Percentiles rank a stretch among this genome's conserved stretches.
Evolutionary conservation across 164 flowering plant species (phyloP).

Genomic region (Amborella trichopoda): DNA sequence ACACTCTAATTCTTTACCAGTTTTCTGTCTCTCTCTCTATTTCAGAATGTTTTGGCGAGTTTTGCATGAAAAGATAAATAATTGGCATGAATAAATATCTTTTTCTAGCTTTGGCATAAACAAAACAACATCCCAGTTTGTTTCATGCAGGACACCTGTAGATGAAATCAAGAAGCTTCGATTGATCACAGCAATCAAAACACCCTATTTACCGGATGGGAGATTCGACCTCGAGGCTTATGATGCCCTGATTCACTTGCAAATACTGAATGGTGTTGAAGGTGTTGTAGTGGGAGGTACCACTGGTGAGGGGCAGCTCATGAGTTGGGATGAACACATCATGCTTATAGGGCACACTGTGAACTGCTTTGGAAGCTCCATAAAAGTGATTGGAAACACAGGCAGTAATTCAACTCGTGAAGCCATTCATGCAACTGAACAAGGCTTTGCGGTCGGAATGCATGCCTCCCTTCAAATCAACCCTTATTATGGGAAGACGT

Average conservation of each 20-base stretch:
- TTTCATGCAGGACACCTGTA: slow-evolving; percentile 47
- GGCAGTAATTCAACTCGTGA: slow-evolving; percentile 92
- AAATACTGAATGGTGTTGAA: slow-evolving; percentile 64
- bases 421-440: slow-evolving; percentile 90
- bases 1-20: too few relatives aligned
- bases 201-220: slow-evolving; percentile 89
- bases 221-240: slow-evolving; percentile 71
- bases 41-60: neutral
- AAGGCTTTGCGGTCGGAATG: slow-evolving; percentile 95
- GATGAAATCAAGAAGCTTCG: slow-evolving; percentile 64
- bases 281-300: slow-evolving; percentile 89
- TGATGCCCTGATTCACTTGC: slow-evolving; percentile 66
- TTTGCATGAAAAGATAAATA: neutral
- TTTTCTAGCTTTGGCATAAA: neutral
- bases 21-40: neutral
- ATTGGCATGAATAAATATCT: neutral
- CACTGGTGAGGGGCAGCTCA: slow-evolving; percentile 91
- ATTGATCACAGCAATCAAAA: slow-evolving; percentile 80
- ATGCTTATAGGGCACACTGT: slow-evolving; percentile 92
- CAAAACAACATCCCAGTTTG: neutral
- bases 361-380: slow-evolving; percentile 57
- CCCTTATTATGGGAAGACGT: slow-evolving; percentile 92
- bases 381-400: slow-evolving; percentile 88
- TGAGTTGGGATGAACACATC: slow-evolving; percentile 97
- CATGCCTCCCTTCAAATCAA: slow-evolving; percentile 91